Evolutionary conservation across 805 yeast genomes (phyloP).

Genomic region (Barnettozyma sucrosica): DNA sequence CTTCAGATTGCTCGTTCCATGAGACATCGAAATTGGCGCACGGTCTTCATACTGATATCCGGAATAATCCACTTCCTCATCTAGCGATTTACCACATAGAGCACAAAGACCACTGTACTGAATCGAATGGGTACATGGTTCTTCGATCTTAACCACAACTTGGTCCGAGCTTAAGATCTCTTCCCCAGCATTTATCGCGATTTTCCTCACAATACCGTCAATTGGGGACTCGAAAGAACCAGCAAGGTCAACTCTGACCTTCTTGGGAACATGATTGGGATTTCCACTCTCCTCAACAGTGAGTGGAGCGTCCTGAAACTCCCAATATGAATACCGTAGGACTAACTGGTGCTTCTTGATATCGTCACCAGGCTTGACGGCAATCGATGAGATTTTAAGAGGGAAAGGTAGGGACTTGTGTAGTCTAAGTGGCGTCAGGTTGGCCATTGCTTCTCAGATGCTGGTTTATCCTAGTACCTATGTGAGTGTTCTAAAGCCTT

Average conservation of each 20-base stretch:
- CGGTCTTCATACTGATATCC: slow-evolving; percentile 52
- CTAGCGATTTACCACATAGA: slow-evolving; percentile 39
- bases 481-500: neutral
- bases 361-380: slow-evolving; percentile 26
- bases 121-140: slow-evolving; percentile 87
- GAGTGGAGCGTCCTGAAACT: slow-evolving; percentile 32
- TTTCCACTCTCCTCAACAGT: slow-evolving; percentile 17
- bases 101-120: slow-evolving; percentile 44
- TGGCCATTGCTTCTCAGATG: slow-evolving; percentile 12
- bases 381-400: slow-evolving; percentile 31
- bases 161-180: slow-evolving; percentile 43
- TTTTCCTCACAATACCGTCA: slow-evolving; percentile 55
- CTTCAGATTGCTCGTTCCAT: slow-evolving; percentile 77
- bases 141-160: slow-evolving; percentile 52
- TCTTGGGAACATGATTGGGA: slow-evolving; percentile 21
- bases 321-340: slow-evolving; percentile 42
- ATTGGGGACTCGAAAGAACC: slow-evolving; percentile 82
- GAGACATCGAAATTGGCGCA: slow-evolving; percentile 85
- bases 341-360: slow-evolving; percentile 34
- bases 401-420: slow-evolving; percentile 33
- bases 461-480: neutral
- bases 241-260: slow-evolving; percentile 53
- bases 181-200: slow-evolving; percentile 53
- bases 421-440: slow-evolving; percentile 19
- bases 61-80: slow-evolving; percentile 66